These are phyloP conservation scores for Beverwykella pulmonaria DNA, from an alignment of 495 filamentous ascomycete genomes.

Conservation along the genomic window DNA sequence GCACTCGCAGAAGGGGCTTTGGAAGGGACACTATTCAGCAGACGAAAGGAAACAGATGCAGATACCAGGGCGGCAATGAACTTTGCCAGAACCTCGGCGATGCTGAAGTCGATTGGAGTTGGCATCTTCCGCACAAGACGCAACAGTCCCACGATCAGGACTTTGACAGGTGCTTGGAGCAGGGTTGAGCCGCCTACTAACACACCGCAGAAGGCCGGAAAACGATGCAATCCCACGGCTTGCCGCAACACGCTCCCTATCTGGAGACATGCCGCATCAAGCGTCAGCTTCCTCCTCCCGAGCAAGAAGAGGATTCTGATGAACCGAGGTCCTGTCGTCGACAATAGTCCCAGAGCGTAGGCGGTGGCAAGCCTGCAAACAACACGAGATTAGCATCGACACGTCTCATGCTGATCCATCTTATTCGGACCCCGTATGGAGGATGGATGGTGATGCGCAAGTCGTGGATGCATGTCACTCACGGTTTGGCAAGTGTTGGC, in stretches of 20 bases:
- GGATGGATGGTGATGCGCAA: neutral
- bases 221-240: constrained; percentile 55
- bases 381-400: constrained; percentile 1
- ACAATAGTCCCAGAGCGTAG: constrained; percentile 75
- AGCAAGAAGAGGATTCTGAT: constrained; percentile 55
- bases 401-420: neutral
- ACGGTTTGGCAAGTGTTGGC: constrained; percentile 19
- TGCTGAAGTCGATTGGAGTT: neutral
- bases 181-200: constrained; percentile 77
- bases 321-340: constrained; percentile 67
- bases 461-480: constrained; percentile 10
- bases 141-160: constrained; percentile 19
- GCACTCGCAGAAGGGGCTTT: neutral
- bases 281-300: constrained; percentile 52
- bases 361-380: constrained; percentile 66
- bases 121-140: neutral
- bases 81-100: constrained; percentile 6
- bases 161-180: constrained; percentile 55
- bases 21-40: constrained; percentile 36
- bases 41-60: constrained; percentile 35
- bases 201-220: constrained; percentile 80
- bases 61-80: constrained; percentile 40
- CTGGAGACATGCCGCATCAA: constrained; percentile 35
- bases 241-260: constrained; percentile 32
- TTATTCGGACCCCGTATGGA: too few relatives aligned